These are phyloP conservation scores for Talaromyces sp. DNA, from an alignment of 2,329 filamentous ascomycete species.

Conservation along the genomic window DNA sequence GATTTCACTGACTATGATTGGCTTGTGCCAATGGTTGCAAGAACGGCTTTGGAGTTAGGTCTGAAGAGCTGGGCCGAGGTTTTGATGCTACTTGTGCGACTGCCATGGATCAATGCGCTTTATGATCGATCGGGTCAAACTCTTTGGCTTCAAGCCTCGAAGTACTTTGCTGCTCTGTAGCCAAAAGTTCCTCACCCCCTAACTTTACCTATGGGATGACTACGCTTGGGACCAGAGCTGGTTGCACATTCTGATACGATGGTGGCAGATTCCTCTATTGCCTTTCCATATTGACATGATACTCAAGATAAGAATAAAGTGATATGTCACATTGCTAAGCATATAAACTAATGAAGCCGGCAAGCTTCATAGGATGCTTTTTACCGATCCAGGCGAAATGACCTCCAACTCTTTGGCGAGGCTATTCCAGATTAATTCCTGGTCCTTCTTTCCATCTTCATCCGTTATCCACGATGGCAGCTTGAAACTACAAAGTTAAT, in stretches of 20 bases:
- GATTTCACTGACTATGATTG: constrained; percentile 5
- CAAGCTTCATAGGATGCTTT: neutral
- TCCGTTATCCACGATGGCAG: constrained; percentile 14
- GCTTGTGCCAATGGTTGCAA: constrained; percentile 10
- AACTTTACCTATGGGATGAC: too few species aligned
- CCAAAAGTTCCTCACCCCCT: too few species aligned
- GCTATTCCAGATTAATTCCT: constrained; percentile 6
- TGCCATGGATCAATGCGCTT: constrained; percentile 14
- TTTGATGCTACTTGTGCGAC: neutral
- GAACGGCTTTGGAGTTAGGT: neutral
- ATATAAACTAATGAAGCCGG: neutral
- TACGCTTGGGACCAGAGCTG: neutral
- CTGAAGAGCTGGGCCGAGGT: constrained; percentile 12
- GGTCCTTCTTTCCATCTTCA: constrained; percentile 5
- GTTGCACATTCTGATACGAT: neutral
- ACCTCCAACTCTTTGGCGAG: constrained; percentile 15
- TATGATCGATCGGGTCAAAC: constrained; percentile 6
- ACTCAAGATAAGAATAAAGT: neutral
- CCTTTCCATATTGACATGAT: neutral
- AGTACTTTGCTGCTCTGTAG: neutral
- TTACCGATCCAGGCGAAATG: constrained; percentile 11
- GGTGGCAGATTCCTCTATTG: neutral
- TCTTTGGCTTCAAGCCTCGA: constrained; percentile 9
- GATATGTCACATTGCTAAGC: neutral
- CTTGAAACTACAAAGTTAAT: neutral